Base-by-base conservation (phyloP, 306 rosid genomes). In the Inga leiocalycina region DNA sequence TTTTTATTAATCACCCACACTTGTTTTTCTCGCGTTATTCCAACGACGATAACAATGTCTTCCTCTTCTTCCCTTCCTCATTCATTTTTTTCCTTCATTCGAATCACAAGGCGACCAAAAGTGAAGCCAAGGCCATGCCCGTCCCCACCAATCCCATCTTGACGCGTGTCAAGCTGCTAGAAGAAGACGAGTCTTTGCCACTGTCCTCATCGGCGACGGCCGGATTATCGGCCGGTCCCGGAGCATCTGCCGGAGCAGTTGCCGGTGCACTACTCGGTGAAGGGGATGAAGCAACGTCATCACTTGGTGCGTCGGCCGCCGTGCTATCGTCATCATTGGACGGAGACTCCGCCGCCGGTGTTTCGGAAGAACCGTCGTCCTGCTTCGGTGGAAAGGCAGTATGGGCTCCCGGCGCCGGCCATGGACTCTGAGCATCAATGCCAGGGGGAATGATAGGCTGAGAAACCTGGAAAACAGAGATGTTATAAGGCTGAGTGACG, bases 391-490 rank as follows among this genome's bases (percentile, higher is more conserved):
- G 76, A 14, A 24, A 51, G 24, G 8, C 32, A 1, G 82, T 41
- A 3, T 13, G 17, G 0, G 84, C 77, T 80, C 54, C 35, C 12
- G 59, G 59, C 8, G 71, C 39, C 0, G 80, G 71, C 71, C 56
- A 39, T 35, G 62, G 87, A 69, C 16, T 22, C 45, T 27, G 79
- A 5, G 85, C n/a, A 13, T 84, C 93, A 20, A 88, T 32, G 19
- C 92, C 89, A 2, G 90, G 91, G 56, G 87, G 35, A 0, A 76
- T 41, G 4, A 94, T 85, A 7, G 81, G 71, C 35, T 83, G 30
- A 16, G 88, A 8, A 24, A 94, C 80, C 62, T 94, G 86, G 14
- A 93, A 85, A 11, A 94, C 83, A 17, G 94, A 89, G 77, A 94
- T 67, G 57, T 87, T 89, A 75, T 75, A 88, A 6, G 98, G 96